A percentile compares a stretch with the other conserved stretches of the same genome.
Evolutionary conservation across 2,329 filamentous ascomycete genomes (phyloP).

Genomic region (Cladosporium sp.): DNA sequence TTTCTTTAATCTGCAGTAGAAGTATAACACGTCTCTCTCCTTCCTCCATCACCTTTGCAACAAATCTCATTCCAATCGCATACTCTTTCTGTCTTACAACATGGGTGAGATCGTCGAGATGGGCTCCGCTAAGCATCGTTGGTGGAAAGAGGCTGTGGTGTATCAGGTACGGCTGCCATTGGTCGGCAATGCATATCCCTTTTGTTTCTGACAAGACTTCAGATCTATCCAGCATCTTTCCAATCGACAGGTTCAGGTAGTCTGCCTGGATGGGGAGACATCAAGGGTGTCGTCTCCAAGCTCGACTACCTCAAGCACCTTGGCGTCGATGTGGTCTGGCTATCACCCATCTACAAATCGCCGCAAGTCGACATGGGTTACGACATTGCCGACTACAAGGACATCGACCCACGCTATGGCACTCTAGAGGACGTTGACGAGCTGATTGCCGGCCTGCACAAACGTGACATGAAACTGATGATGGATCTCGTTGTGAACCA

Average conservation of each 20-base stretch:
- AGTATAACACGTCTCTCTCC: not conserved
- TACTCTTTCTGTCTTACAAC: not conserved
- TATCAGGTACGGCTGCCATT: slow-evolving; percentile 29
- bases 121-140: slow-evolving; percentile 26
- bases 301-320: slow-evolving; percentile 64
- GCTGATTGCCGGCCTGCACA: slow-evolving; percentile 45
- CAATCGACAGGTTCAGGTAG: slow-evolving; percentile 56
- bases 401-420: slow-evolving; percentile 50
- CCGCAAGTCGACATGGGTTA: slow-evolving; percentile 58
- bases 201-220: slow-evolving; percentile 34
- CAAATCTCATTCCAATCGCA: not conserved
- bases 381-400: slow-evolving; percentile 50
- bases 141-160: slow-evolving; percentile 43
- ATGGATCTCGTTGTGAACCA: slow-evolving; percentile 32
- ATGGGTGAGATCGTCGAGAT: slow-evolving; percentile 19
- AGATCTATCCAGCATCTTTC: slow-evolving; percentile 62
- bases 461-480: slow-evolving; percentile 51
- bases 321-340: slow-evolving; percentile 66
- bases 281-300: slow-evolving; percentile 64
- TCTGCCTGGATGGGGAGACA: slow-evolving; percentile 60
- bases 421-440: slow-evolving; percentile 48
- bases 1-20: not conserved
- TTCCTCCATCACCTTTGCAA: not conserved
- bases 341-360: slow-evolving; percentile 60
- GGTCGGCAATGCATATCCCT: not conserved